Evolutionary conservation across 2,329 filamentous ascomycete genomes (phyloP), one percentile per base, ranked within the genome.

Genomic region (Cytospora chrysosperma): DNA sequence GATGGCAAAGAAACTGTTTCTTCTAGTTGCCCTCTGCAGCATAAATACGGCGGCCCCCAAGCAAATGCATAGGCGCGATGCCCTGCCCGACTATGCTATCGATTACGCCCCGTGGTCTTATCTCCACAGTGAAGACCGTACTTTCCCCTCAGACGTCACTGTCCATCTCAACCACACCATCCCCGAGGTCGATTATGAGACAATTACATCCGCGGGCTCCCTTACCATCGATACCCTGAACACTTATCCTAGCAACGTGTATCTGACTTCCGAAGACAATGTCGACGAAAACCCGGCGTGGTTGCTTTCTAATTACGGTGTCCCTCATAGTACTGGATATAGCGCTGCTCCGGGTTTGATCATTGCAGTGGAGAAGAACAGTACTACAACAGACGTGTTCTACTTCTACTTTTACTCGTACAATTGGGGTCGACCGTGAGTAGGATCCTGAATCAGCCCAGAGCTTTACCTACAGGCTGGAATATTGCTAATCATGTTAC

Each of bases 361-460:
- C 26, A 61, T 69, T 12, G 68, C 67, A 24, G 67, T 66, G 15
- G 64, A 69, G 37, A 69, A 69, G 61, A 68, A 69, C 43, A 63
- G 56, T 1, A 69, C 61, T 27, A 68, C 66, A 59, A 65, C 65
- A 3, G 68, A 69, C 34, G 67, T 69, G 1, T 69, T 69, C 51
- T 68, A 68, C 54, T 70, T 69, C 57, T 64, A 65, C 26, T 69
- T 69, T 59, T 66, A 68, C 60, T 68, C 67, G 56, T 69, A 68
- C 63, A 68, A 69, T 59, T 56, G 64, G 50, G 68, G 67, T 13
- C 64, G 65, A 21, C 54, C 51, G 67, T 67, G 28, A 49, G 67
- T 58, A 12, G 24, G 32, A 10, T 12, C 17, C 50, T 32, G 3
- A 17, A 28, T 8, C 12, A 12, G 40, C 49, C 1, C 43, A 34